Evolutionary conservation across 1,139 yeast species (phyloP).

Genomic region (Zygosaccharomyces sapae): DNA sequence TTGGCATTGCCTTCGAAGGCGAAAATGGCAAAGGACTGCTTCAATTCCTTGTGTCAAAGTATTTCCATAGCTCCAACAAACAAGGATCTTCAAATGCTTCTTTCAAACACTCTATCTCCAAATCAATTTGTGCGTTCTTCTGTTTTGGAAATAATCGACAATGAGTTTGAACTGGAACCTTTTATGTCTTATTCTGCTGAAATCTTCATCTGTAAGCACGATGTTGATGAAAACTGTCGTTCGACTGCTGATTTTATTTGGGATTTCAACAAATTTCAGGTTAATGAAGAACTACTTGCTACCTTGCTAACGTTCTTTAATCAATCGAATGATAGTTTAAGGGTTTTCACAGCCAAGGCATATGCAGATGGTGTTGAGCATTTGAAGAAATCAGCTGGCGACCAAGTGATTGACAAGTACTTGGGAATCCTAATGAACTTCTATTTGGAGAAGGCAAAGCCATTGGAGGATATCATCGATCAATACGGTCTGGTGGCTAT

Average conservation of each 20-base stretch:
- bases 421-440: slow-evolving; percentile 48
- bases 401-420: slow-evolving; percentile 22
- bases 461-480: slow-evolving; percentile 74
- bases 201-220: slow-evolving; percentile 75
- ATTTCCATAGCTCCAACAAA: slow-evolving; percentile 58
- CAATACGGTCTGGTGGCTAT: slow-evolving; percentile 74
- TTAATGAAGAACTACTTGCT: slow-evolving; percentile 44
- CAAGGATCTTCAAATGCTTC: slow-evolving; percentile 55
- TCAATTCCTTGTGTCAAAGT: slow-evolving; percentile 69
- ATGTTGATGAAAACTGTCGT: slow-evolving; percentile 59
- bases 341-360: slow-evolving; percentile 64
- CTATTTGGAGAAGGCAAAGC: slow-evolving; percentile 59
- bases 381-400: slow-evolving; percentile 25
- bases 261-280: slow-evolving; percentile 63
- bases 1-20: slow-evolving; percentile 74
- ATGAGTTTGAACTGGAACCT: slow-evolving; percentile 74
- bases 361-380: slow-evolving; percentile 48
- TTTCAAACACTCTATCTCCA: slow-evolving; percentile 57
- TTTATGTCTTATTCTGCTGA: slow-evolving; percentile 56
- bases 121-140: slow-evolving; percentile 72
- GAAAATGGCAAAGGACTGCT: slow-evolving; percentile 77
- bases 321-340: slow-evolving; percentile 55
- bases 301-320: slow-evolving; percentile 50
- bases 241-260: slow-evolving; percentile 77
- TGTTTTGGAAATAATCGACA: slow-evolving; percentile 76